Conservation (phyloP, 2,329 filamentous ascomycete genomes). For the Scorias spongiosa region DNA sequence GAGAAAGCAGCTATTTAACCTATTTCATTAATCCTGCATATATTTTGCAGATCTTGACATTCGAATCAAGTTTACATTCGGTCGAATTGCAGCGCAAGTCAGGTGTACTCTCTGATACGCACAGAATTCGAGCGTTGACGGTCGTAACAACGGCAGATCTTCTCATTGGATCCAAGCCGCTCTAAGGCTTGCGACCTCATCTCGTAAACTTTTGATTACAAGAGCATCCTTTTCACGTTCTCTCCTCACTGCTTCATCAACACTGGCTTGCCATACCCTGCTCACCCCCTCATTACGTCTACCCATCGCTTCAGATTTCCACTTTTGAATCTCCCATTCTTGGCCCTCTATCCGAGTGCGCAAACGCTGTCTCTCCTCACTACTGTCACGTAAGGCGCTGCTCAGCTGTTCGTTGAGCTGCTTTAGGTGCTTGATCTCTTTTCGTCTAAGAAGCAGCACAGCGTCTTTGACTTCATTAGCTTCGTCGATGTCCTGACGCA, state of each 20-base stretch:
- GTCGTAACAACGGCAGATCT: too few species aligned
- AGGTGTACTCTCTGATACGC: too few species aligned
- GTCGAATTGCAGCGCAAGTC: too few species aligned
- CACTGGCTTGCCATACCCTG: constrained; percentile 7
- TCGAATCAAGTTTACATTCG: too few species aligned
- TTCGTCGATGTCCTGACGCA: constrained; percentile 13
- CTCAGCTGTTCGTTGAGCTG: constrained; percentile 2
- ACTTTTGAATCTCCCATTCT: constrained; percentile 7
- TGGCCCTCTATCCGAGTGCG: constrained; percentile 7
- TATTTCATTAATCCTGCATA: too few species aligned
- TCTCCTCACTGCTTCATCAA: constrained; percentile 11
- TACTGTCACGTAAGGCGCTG: neutral
- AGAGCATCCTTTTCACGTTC: constrained; percentile 10
- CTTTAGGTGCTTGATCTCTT: constrained; percentile 10
- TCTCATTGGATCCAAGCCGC: too few species aligned
- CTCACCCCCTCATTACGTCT: constrained; percentile 5
- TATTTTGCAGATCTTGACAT: too few species aligned
- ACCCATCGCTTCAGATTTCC: constrained; percentile 8
- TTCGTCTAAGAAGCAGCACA: constrained; percentile 7
- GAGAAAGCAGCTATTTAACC: too few species aligned
- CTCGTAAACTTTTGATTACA: constrained; percentile 5
- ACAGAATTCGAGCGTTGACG: too few species aligned
- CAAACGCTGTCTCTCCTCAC: constrained; percentile 3
- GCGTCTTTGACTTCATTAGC: constrained; percentile 11
- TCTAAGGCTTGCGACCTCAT: constrained; percentile 5